These are phyloP conservation scores for Globisporangium cystogenes DNA, from an alignment of 352 stramenopile genomes.

Conservation along the genomic window DNA sequence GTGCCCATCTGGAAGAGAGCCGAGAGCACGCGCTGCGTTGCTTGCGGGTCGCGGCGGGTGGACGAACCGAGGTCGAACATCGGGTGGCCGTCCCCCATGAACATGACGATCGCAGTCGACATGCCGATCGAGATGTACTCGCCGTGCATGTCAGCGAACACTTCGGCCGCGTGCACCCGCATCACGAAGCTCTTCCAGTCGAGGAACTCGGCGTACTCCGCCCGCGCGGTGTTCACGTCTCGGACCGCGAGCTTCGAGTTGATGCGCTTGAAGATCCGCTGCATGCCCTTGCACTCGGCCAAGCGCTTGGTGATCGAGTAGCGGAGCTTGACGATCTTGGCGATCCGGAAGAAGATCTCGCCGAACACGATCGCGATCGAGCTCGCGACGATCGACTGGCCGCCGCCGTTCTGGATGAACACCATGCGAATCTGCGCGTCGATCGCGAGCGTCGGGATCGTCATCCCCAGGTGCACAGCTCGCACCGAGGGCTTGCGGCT, in stretches of 20 bases:
- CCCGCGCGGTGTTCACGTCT: slow-evolving; percentile 17
- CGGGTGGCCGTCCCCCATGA: slow-evolving; percentile 16
- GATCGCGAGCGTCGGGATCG: slow-evolving; percentile 23
- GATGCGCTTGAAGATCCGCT: slow-evolving; percentile 25
- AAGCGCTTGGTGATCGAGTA: slow-evolving; percentile 17
- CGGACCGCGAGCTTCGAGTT: slow-evolving; percentile 21
- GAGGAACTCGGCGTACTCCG: slow-evolving; percentile 29
- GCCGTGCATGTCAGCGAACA: slow-evolving; percentile 44
- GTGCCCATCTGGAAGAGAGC: slow-evolving; percentile 12
- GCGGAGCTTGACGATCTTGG: slow-evolving; percentile 25
- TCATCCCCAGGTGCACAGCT: slow-evolving; percentile 22
- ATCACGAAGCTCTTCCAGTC: slow-evolving; percentile 31
- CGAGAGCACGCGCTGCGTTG: slow-evolving; percentile 7
- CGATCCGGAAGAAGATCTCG: slow-evolving; percentile 28
- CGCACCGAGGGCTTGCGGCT: slow-evolving; percentile 15
- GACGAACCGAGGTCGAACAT: slow-evolving; percentile 12
- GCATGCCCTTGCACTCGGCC: slow-evolving; percentile 18
- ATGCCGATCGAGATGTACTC: slow-evolving; percentile 43
- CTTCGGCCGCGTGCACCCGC: slow-evolving; percentile 31
- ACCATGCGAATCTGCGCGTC: slow-evolving; percentile 30
- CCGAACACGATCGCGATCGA: slow-evolving; percentile 24
- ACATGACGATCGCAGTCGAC: slow-evolving; percentile 18
- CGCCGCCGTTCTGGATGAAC: slow-evolving; percentile 19
- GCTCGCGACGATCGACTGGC: slow-evolving; percentile 9
- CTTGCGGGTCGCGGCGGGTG: neutral